Base-by-base conservation (phyloP, 805 yeast genomes). In the Myxozyma melibiosi region DNA sequence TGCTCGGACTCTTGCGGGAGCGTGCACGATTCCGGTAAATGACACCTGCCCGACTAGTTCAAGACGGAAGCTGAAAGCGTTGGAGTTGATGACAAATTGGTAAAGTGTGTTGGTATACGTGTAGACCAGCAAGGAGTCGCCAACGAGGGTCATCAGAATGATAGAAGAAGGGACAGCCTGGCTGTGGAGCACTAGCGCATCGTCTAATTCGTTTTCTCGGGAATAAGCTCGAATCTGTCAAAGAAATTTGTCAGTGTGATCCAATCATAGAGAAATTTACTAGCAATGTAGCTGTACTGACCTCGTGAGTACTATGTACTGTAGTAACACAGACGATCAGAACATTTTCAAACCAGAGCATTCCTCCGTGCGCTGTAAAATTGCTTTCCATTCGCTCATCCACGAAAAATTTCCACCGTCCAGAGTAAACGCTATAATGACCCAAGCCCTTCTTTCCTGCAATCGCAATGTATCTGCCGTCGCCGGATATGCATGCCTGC, bases 361-460 rank as follows among this genome's bases (percentile, higher is more conserved):
- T 63, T 31, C 68, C 74, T 45, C 78, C 79, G 40, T 64, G 68
- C 52, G 61, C 76, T 24, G 70, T 70, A 61, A 68, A 70, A 53
- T 67, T 71, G 25, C 41, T 65, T 65, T 66, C 76, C 69, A 63
- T 66, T 43, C 67, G 61, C 33, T 71, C 74, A 27, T 68, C 73
- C 9, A 68, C 74, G 43, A 80, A 69, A 51, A 72, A 66, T 61
- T 77, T 80, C 84, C 84, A 81, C 34, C 72, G 71, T n/a, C 77
- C 74, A 1, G 75, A 69, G 34, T 68, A 58, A 11, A 73, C 51
- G 47, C 75, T 71, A 62, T 76, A 79, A 43, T 79, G 72, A 25
- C 78, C 67, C 14, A 80, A 73, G 22, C 83, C 83, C 25, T 68
- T 66, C 22, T 73, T 69, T 0, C 84, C 85, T 4, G 83, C 78